A percentile compares a stretch with the other conserved stretches of the same genome.
Evolutionary conservation across 1,139 yeast species (phyloP).

Genomic region (Tardiomyces depauwii): DNA sequence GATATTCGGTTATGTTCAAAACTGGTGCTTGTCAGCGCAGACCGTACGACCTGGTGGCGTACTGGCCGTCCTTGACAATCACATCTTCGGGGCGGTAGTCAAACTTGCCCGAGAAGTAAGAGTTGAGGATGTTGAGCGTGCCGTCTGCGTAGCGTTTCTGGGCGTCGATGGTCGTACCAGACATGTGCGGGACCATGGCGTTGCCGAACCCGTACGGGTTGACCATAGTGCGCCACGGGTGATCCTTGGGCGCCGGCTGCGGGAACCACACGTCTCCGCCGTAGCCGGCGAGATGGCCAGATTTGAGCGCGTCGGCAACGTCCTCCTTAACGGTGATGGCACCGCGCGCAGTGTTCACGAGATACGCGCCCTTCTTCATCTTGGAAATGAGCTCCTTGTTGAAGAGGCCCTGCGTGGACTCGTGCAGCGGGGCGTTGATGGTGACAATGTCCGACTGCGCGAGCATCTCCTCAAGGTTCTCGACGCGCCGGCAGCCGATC

Average conservation of each 20-base stretch:
- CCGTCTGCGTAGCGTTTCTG: slow-evolving; percentile 67
- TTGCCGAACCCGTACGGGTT: slow-evolving; percentile 64
- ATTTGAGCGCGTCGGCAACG: slow-evolving; percentile 59
- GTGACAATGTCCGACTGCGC: slow-evolving; percentile 64
- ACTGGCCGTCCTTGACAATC: slow-evolving; percentile 60
- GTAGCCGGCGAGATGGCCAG: slow-evolving; percentile 65
- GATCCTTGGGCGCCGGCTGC: slow-evolving; percentile 68
- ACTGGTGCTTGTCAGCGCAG: background rate
- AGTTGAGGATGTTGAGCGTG: slow-evolving; percentile 49
- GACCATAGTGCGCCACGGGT: slow-evolving; percentile 66
- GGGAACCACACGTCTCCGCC: slow-evolving; percentile 83
- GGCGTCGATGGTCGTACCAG: slow-evolving; percentile 75
- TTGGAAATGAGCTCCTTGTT: slow-evolving; percentile 56
- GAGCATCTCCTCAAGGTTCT: slow-evolving; percentile 54
- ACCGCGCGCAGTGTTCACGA: slow-evolving; percentile 80
- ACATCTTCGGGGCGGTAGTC: slow-evolving; percentile 68
- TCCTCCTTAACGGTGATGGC: slow-evolving; percentile 65
- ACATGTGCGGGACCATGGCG: slow-evolving; percentile 78
- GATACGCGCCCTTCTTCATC: slow-evolving; percentile 68
- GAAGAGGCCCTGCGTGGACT: slow-evolving; percentile 53
- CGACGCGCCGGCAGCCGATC: slow-evolving; percentile 51
- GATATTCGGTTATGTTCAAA: too few species aligned
- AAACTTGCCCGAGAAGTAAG: slow-evolving; percentile 48
- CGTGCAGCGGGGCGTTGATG: slow-evolving; percentile 70
- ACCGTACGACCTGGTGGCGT: slow-evolving; percentile 56